These are phyloP conservation scores for Tetradesmus obliquus DNA, from an alignment of 139 green algal species.

Conservation along the genomic window DNA sequence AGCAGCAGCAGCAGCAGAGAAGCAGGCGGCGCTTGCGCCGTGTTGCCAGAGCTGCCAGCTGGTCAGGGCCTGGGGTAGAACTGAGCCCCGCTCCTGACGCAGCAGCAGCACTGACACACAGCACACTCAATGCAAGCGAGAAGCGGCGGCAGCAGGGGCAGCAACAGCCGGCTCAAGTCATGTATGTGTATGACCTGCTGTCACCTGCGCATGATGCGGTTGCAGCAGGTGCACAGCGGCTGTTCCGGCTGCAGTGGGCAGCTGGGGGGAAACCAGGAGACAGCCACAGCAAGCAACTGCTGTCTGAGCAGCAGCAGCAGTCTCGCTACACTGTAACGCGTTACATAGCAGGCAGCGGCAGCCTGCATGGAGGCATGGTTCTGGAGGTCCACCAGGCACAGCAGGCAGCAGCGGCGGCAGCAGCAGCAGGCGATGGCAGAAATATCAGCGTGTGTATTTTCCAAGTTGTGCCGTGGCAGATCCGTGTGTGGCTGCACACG, in stretches of 20 bases:
- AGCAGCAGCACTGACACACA: not conserved
- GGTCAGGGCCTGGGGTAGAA: not conserved
- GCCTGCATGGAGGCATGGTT: slow-evolving; percentile 49
- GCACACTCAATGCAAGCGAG: not conserved
- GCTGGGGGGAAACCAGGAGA: not conserved
- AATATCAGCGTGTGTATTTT: slow-evolving; percentile 67
- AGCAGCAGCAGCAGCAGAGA: not conserved
- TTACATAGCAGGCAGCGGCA: slow-evolving; percentile 48
- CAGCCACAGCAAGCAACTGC: not conserved
- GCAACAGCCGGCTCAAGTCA: not conserved
- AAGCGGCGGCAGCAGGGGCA: not conserved
- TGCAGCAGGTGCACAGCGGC: not conserved
- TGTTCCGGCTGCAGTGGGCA: not conserved
- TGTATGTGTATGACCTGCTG: slow-evolving; percentile 32
- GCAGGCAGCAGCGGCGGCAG: not conserved
- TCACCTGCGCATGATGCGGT: not conserved
- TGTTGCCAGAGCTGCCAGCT: not conserved
- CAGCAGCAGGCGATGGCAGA: not conserved
- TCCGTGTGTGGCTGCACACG: slow-evolving; percentile 79
- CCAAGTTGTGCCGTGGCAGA: slow-evolving; percentile 87
- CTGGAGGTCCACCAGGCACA: slow-evolving; percentile 31
- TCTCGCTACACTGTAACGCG: slow-evolving; percentile 6
- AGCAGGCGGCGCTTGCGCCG: not conserved
- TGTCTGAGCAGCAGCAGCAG: not conserved
- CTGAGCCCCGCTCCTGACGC: slow-evolving; percentile 19